phyloP scores from a whole-genome alignment of 805 yeast genomes.

The Pichia thaimueangensis region DNA sequence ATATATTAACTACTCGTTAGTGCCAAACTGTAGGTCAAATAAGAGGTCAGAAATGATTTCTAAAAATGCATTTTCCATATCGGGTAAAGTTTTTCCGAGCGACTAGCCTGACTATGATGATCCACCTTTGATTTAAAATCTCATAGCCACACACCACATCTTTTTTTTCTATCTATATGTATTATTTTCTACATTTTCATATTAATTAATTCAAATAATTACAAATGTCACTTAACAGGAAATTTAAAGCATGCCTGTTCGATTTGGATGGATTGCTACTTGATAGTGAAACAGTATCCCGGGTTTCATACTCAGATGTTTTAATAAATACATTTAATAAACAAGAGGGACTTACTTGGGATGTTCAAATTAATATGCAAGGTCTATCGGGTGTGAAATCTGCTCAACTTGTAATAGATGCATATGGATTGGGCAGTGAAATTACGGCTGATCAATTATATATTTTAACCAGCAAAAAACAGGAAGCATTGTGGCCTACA shows the following conservation, averaged over 20 bases:
- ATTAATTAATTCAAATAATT: no score
- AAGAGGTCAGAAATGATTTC: no score
- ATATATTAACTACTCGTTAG: no score
- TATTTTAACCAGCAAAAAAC: conserved; percentile 46
- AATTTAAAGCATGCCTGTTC: conserved; percentile 27
- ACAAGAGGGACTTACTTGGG: conserved; percentile 82
- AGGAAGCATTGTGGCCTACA: conserved; percentile 52
- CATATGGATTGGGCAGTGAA: conserved; percentile 54
- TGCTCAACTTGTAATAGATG: conserved; percentile 54
- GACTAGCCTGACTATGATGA: no score
- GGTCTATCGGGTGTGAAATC: conserved; percentile 88
- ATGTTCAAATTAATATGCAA: conserved; percentile 76
- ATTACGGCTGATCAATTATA: conserved; percentile 58
- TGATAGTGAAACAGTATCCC: conserved; percentile 89
- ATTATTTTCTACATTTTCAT: no score
- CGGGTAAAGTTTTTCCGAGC: no score
- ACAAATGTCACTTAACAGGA: no score
- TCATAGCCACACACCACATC: no score
- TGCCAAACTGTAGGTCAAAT: no score
- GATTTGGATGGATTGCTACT: conserved; percentile 96
- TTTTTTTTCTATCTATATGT: no score
- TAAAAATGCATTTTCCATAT: no score
- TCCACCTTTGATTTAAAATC: no score
- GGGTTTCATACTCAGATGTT: conserved; percentile 64
- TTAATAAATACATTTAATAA: conserved; percentile 50